Conservation (phyloP, 306 rosid genomes). For the Cucumis hystrix region DNA sequence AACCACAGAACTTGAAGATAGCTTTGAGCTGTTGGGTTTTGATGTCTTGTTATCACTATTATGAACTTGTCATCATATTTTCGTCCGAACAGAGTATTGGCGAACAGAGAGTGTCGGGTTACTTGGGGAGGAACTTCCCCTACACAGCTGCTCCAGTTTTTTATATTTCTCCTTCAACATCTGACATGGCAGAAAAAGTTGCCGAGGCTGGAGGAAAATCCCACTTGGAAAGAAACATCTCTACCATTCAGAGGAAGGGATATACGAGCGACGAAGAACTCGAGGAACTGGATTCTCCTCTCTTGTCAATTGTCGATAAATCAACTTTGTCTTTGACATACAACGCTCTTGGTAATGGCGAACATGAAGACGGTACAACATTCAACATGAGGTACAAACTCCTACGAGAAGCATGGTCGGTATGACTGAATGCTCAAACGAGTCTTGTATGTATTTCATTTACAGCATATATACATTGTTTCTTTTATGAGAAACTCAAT, state of each 20-base stretch:
- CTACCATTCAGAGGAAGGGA: constrained; percentile 62
- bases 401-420: constrained; percentile 85
- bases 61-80: not conserved
- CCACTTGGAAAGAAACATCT: constrained; percentile 45
- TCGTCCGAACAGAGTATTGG: constrained; percentile 28
- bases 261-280: constrained; percentile 90
- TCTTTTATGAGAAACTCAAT: not conserved
- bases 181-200: constrained; percentile 62
- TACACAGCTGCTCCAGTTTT: constrained; percentile 51
- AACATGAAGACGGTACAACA: constrained; percentile 19
- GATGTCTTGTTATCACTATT: not conserved
- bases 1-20: not conserved
- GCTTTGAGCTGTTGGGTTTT: not conserved
- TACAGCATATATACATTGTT: not conserved
- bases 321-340: constrained; percentile 28
- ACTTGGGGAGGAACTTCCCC: constrained; percentile 46
- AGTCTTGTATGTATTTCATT: constrained; percentile 4
- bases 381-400: constrained; percentile 68
- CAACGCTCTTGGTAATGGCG: constrained; percentile 27
- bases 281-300: constrained; percentile 80
- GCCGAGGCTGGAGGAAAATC: constrained; percentile 58
- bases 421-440: constrained; percentile 20
- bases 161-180: constrained; percentile 47
- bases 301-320: constrained; percentile 52
- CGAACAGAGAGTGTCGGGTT: constrained; percentile 47